Evolutionary conservation across 768 basidiomycete species (phyloP).

Genomic region (Leccinum incarnatum): DNA sequence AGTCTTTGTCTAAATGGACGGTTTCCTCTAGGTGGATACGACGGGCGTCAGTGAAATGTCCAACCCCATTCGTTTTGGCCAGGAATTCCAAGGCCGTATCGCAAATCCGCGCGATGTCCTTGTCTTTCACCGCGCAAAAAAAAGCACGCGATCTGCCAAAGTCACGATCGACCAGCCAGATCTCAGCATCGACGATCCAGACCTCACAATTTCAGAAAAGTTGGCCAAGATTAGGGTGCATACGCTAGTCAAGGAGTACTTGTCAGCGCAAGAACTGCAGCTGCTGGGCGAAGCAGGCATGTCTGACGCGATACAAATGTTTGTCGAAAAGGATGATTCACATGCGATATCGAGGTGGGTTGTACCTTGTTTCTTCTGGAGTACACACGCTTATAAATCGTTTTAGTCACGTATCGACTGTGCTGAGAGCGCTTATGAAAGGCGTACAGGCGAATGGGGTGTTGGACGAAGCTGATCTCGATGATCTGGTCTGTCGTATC

Average conservation of each 20-base stretch:
- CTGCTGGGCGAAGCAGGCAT: slow-evolving; percentile 86
- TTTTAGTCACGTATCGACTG: slow-evolving; percentile 62
- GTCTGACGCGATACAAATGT: slow-evolving; percentile 91
- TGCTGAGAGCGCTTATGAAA: slow-evolving; percentile 62
- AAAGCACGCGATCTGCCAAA: slow-evolving; percentile 43
- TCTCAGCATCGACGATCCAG: slow-evolving; percentile 75
- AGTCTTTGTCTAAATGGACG: not conserved
- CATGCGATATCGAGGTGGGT: slow-evolving; percentile 87
- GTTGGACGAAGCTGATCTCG: slow-evolving; percentile 69
- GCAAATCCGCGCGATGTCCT: slow-evolving; percentile 96
- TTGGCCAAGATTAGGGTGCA: slow-evolving; percentile 80
- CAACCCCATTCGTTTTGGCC: slow-evolving; percentile 95
- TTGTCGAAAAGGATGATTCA: slow-evolving; percentile 96
- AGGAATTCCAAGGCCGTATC: slow-evolving; percentile 85
- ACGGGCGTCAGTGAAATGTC: slow-evolving; percentile 88
- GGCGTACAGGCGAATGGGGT: slow-evolving; percentile 65
- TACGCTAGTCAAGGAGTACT: slow-evolving; percentile 87
- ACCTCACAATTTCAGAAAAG: slow-evolving; percentile 65
- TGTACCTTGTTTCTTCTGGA: not conserved
- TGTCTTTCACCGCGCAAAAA: slow-evolving; percentile 84
- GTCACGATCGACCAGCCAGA: slow-evolving; percentile 76
- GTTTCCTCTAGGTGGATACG: slow-evolving; percentile 70
- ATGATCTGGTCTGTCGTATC: slow-evolving; percentile 56
- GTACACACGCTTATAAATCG: not conserved
- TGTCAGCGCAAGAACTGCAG: slow-evolving; percentile 90